Evolutionary conservation across 805 yeast genomes (phyloP).

Genomic region (Yamadazyma endophytica): DNA sequence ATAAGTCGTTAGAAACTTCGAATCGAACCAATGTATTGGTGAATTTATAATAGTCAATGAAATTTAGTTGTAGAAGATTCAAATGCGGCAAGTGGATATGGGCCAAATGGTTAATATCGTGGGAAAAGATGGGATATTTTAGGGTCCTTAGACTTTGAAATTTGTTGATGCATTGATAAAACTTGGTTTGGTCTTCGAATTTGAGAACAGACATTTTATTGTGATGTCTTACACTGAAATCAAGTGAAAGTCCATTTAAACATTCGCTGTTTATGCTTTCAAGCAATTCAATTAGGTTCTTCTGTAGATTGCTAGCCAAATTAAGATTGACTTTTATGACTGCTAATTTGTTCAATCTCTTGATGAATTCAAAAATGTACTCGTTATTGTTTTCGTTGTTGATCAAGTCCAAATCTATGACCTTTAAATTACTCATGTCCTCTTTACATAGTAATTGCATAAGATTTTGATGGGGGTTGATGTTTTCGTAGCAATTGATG

Average conservation of each 20-base stretch:
- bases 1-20: slow-evolving; percentile 4
- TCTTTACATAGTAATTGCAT: slow-evolving; percentile 1
- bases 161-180: slow-evolving; percentile 1
- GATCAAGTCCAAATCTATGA: slow-evolving; percentile 7
- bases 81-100: slow-evolving; percentile 3
- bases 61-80: slow-evolving; percentile 6
- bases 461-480: background rate
- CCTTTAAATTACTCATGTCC: background rate
- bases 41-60: slow-evolving; percentile 10
- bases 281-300: slow-evolving; percentile 4
- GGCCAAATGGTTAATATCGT: slow-evolving; percentile 2
- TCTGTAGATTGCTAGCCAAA: slow-evolving; percentile 4
- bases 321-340: slow-evolving; percentile 7
- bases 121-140: slow-evolving; percentile 8
- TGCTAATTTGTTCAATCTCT: slow-evolving; percentile 1
- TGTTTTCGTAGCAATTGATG: slow-evolving; percentile 8
- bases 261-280: background rate
- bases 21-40: slow-evolving; percentile 7
- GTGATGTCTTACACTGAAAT: slow-evolving; percentile 5
- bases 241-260: slow-evolving; percentile 8
- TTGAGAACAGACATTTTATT: slow-evolving; percentile 5
- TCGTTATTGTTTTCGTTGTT: slow-evolving; percentile 7
- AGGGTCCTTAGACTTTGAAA: slow-evolving; percentile 6
- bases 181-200: slow-evolving; percentile 1
- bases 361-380: slow-evolving; percentile 3